A percentile compares a stretch with the other conserved stretches of the same genome.
Evolutionary conservation across 2,329 filamentous ascomycete species (phyloP).

Genomic region (Neonectria magnoliae): DNA sequence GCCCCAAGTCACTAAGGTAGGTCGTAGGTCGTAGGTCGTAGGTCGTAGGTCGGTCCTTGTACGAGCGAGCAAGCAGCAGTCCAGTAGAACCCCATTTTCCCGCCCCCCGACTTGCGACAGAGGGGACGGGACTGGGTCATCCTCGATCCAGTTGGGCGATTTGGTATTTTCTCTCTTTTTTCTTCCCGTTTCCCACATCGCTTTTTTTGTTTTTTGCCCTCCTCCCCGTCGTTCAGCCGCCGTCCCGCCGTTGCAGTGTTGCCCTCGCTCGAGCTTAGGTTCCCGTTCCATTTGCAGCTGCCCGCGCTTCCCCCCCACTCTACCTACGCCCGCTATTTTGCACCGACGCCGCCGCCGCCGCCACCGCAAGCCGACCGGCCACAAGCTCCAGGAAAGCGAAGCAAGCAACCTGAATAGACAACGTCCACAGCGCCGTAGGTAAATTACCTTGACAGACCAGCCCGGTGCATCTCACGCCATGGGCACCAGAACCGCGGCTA

Average conservation of each 20-base stretch:
- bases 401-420: not conserved
- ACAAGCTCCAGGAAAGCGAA: not conserved
- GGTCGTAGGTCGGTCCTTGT: constrained; percentile 6
- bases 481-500: constrained; percentile 40
- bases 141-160: constrained; percentile 1
- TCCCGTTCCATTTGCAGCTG: constrained; percentile 20
- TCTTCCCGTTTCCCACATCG: not conserved
- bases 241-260: not conserved
- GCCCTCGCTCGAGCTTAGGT: constrained; percentile 11
- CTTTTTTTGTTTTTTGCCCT: not conserved
- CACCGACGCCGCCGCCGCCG: not conserved
- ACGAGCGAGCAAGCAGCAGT: constrained; percentile 2
- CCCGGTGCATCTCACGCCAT: constrained; percentile 6
- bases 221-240: constrained; percentile 4
- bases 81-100: constrained; percentile 18
- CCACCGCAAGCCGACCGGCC: not conserved
- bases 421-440: not conserved
- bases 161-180: constrained; percentile 11
- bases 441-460: not conserved
- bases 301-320: not conserved
- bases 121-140: constrained; percentile 7
- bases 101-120: constrained; percentile 19
- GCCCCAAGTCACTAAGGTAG: constrained; percentile 33
- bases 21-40: constrained; percentile 2
- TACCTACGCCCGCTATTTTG: constrained; percentile 14